Evolutionary conservation across 2,329 filamentous ascomycete species (phyloP), one percentile per base, ranked within the genome.

Genomic region (Hypomyces rosellus): DNA sequence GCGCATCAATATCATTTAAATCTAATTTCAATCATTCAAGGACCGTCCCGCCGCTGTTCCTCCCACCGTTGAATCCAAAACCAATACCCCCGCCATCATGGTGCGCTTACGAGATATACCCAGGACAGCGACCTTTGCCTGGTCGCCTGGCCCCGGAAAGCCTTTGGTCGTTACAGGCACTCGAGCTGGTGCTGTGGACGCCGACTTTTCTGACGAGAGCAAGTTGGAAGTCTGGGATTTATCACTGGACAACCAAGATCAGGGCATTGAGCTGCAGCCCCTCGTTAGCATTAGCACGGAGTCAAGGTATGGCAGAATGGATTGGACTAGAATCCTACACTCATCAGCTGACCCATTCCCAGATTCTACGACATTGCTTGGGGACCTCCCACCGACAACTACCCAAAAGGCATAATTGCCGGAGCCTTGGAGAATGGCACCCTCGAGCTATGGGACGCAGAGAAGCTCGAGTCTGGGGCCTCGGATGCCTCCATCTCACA

Each of bases 351-450:
- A 56, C 50, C 51, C 46, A 42, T 12, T 13, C 42, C 40, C 64
- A 96, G 93, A 63, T 99, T 99, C 71, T 93, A 96, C 69, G 93
- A 97, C 65, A 87, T 99, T 67, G 90, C 92, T 54, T 99, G 93
- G 93, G 86, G 89, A 50, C 83, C 87, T 57, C 83, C 88, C 44
- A 88, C 85, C 59, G 85, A 86, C 54, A 84, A 89, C 55, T 80
- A 89, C 63, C 85, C 88, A 13, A 81, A 82, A 59, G 93, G 95
- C 58, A 86, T 99, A 66, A 93, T 99, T 71, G 93, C 93, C 48
- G 93, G 91, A 65, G 93, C 89, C 55, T 78, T 97, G 56, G 95
- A 99, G 69, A 96, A 92, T 72, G 93, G 95, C 53, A 87, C 89
- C 37, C 79, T 99, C 57, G 88, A 95, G 64, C 74, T 99, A 34